A percentile compares a stretch with the other conserved stretches of the same genome.
Evolutionary conservation across 2,329 filamentous ascomycete species (phyloP).

Genomic region (Botryotinia convoluta): DNA sequence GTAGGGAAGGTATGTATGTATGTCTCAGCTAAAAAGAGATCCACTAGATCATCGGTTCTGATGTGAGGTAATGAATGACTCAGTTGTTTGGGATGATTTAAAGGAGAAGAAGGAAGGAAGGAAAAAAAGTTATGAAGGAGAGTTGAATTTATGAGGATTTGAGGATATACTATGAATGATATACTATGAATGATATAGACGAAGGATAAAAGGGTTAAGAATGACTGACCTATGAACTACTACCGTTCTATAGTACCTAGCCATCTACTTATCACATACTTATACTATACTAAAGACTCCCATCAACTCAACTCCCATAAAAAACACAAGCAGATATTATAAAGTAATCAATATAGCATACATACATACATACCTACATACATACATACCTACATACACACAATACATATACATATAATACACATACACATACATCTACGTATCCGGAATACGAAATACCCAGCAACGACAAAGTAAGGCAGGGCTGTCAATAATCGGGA

Average conservation of each 20-base stretch:
- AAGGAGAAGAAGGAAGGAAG: not conserved
- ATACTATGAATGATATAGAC: too few relatives aligned
- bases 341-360: too few relatives aligned
- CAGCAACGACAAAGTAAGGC: too few relatives aligned
- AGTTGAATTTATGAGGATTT: not conserved
- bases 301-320: too few relatives aligned
- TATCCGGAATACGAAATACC: too few relatives aligned
- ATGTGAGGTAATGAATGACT: not conserved
- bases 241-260: too few relatives aligned
- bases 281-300: not conserved
- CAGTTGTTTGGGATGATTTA: not conserved
- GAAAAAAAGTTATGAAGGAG: not conserved
- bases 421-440: too few relatives aligned
- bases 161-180: not conserved
- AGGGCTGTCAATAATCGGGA: too few relatives aligned
- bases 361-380: not conserved
- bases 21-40: not conserved
- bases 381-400: not conserved
- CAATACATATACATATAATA: not conserved
- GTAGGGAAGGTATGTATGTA: not conserved
- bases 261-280: not conserved
- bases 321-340: too few relatives aligned
- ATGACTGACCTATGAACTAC: too few relatives aligned
- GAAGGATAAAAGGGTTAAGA: not conserved
- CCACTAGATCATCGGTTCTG: not conserved